phyloP scores from a whole-genome alignment of 495 filamentous ascomycete genomes.

The Lasiosphaeriaceae sp. region DNA sequence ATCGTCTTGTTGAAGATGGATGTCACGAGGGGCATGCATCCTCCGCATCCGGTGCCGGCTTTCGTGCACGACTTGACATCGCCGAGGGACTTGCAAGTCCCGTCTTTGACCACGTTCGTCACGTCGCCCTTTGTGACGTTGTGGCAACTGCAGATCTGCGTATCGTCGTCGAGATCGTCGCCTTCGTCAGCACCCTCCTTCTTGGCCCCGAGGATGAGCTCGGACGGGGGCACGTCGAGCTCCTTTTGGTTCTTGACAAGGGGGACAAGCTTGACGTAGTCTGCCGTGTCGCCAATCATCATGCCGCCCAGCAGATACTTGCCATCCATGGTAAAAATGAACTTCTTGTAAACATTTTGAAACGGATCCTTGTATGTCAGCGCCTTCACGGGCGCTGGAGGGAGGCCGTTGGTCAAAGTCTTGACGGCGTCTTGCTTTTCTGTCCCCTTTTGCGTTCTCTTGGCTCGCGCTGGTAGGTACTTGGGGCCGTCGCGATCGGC shows the following conservation, averaged over 20 bases:
- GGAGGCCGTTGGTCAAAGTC: constrained; percentile 49
- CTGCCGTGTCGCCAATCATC: constrained; percentile 96
- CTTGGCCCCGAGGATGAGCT: constrained; percentile 84
- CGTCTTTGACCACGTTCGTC: constrained; percentile 68
- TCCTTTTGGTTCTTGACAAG: constrained; percentile 86
- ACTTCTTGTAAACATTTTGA: constrained; percentile 94
- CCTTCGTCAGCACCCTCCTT: constrained; percentile 68
- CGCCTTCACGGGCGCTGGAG: constrained; percentile 68
- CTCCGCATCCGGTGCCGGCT: constrained; percentile 90
- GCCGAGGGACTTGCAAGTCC: constrained; percentile 77
- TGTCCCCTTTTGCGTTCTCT: constrained; percentile 27
- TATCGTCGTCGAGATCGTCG: constrained; percentile 63
- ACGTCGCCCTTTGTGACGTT: constrained; percentile 92
- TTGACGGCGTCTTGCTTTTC: constrained; percentile 32
- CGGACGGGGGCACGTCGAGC: constrained; percentile 76
- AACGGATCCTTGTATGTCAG: constrained; percentile 94
- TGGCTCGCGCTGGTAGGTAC: constrained; percentile 57
- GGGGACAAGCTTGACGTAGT: constrained; percentile 93
- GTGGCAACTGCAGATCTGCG: constrained; percentile 93
- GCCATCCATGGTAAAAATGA: constrained; percentile 86
- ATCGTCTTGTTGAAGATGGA: constrained; percentile 93
- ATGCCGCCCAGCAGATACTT: constrained; percentile 93
- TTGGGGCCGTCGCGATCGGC: constrained; percentile 86
- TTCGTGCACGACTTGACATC: constrained; percentile 94
- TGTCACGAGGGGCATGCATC: constrained; percentile 89